Base-by-base conservation (phyloP, 352 stramenopile species). In the Plasmopara muralis region DNA sequence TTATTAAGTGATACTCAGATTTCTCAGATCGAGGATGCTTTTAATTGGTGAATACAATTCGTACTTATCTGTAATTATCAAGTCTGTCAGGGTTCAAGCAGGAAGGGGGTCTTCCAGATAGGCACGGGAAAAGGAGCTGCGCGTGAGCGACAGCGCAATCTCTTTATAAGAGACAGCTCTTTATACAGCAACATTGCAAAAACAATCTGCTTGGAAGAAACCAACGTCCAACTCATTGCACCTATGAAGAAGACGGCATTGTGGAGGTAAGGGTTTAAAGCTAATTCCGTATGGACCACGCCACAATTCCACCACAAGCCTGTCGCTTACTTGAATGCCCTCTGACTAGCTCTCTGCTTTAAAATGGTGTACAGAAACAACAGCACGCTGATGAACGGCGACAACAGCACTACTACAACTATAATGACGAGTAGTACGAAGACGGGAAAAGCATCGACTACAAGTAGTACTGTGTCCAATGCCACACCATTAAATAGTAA, bases 191-290 rank as follows among this genome's bases (percentile, higher is more conserved):
- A 61, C 44, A 43, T 34, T 38, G 47, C 34, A 18, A 18, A 14
- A 49, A 30, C 16, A 34, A 29, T 44, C 29, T 45, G 28, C 40
- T 30, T 38, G 34, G 45, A 18, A 25, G 20, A 3, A 25, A 25
- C 28, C n/a, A 14, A n/a, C 13, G 42, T 7, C 43, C 40, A 6
- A 29, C 16, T 9, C 41, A 47, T 12, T 34, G 41, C 43, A 50
- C 25, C 38, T 43, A 71, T 71, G 63, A 71, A 71, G 59, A 71
- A 71, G 58, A 60, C 56, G 41, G 31, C 47, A 16, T 46, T 70
- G 43, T 71, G 63, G 63, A 64, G 59, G 63, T 71, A 31, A 39
- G 55, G 14, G 13, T 14, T 48, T 31, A 30, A 31, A 35, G 15
- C 25, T 20, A 29, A n/a, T 18, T 38, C 12, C 9, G 9, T 30